phyloP scores from a whole-genome alignment of 2,329 filamentous ascomycete genomes.

The Cladophialophora psammophila region DNA sequence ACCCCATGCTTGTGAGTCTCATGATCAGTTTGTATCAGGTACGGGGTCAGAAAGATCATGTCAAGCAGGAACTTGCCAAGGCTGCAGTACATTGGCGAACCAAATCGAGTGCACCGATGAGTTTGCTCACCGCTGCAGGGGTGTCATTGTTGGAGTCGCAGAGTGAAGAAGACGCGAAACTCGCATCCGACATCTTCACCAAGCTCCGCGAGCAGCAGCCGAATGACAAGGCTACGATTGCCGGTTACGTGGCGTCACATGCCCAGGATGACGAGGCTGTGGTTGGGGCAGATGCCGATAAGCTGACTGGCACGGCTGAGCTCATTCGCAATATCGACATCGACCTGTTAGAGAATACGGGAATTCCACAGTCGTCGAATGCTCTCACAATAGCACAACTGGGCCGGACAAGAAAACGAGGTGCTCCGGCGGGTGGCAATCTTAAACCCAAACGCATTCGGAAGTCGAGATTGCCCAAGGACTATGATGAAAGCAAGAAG shows the following conservation, averaged over 20 bases:
- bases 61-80: slow-evolving; percentile 76
- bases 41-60: slow-evolving; percentile 75
- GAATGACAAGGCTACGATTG: slow-evolving; percentile 72
- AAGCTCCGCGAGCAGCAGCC: slow-evolving; percentile 70
- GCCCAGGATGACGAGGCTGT: slow-evolving; percentile 64
- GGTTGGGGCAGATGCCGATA: slow-evolving; percentile 47
- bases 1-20: slow-evolving; percentile 83
- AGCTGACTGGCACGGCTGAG: slow-evolving; percentile 50
- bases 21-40: slow-evolving; percentile 79
- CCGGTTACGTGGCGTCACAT: slow-evolving; percentile 85
- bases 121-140: slow-evolving; percentile 82
- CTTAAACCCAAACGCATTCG: slow-evolving; percentile 53
- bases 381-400: slow-evolving; percentile 41
- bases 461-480: slow-evolving; percentile 57
- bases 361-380: slow-evolving; percentile 48
- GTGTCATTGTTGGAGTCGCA: slow-evolving; percentile 80
- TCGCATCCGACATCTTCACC: slow-evolving; percentile 80
- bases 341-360: slow-evolving; percentile 53
- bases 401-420: slow-evolving; percentile 50
- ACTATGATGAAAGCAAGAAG: slow-evolving; percentile 70
- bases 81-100: slow-evolving; percentile 82
- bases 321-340: slow-evolving; percentile 54
- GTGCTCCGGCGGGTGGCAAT: slow-evolving; percentile 45
- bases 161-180: slow-evolving; percentile 69
- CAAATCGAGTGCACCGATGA: slow-evolving; percentile 64